Base-by-base conservation (phyloP, 352 stramenopile genomes). In the Pseudoperonospora humuli region DNA sequence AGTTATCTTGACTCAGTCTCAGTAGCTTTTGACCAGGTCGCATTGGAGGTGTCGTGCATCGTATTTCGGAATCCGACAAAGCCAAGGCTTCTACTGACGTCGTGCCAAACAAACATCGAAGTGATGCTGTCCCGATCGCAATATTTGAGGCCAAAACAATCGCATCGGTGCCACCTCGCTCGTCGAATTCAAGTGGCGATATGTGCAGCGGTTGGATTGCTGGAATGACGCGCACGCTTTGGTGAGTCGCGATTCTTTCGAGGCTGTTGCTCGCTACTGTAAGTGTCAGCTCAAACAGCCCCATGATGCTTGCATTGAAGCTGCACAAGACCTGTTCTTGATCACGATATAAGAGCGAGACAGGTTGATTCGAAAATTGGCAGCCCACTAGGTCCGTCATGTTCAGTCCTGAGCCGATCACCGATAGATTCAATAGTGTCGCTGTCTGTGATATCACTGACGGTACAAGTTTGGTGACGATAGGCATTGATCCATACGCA, bases 81-180 rank as follows among this genome's bases (percentile, higher is more conserved):
- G 48, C 19, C 6, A 78, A 19, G 1, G 37, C 71, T 0, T 64
- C 39, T 1, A 67, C 58, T 1, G 51, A 4, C 0, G 7, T 35
- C 19, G 35, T 44, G 7, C 52, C 64, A 64, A 81, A 79, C 13
- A 50, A 45, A 41, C 70, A 82, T 3, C 50, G 51, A 35, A 74
- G 17, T 2, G 56, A 57, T 24, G 57, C 54, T 19, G 47, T 38
- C 33, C 35, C 31, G 7, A 26, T 25, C 19, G 35, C 36, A 5
- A 74, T 24, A 29, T 71, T 68, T 14, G 50, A 19, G 7, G 56
- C 45, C 11, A 48, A 48, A 11, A 84, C 48, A 31, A 79, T 28
- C 15, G 64, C 25, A 15, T 64, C 51, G 0, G 34, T 45, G 28
- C 74, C 74, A 17, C 74, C 74, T 10, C 48, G 41, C 15, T 86